Base-by-base conservation (phyloP, 1,284 basidiomycete species). In the Trichosporon ovoides region DNA sequence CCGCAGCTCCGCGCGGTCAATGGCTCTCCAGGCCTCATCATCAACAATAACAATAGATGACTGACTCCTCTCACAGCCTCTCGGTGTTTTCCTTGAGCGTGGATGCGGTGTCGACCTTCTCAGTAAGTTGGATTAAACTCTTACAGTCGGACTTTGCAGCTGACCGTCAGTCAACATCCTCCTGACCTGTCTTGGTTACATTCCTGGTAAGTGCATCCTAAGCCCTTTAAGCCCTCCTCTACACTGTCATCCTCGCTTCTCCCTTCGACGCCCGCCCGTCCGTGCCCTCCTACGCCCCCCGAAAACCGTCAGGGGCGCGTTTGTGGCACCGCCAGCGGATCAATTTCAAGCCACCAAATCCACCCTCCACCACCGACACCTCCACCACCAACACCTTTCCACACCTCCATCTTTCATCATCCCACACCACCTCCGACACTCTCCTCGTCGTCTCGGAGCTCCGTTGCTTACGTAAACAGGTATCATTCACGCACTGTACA, bases 11-110 rank as follows among this genome's bases (percentile, higher is more conserved):
- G n/a, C n/a, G n/a, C n/a, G n/a, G n/a, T n/a, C n/a, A n/a, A n/a
- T n/a, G n/a, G n/a, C n/a, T n/a, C n/a, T n/a, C n/a, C n/a, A n/a
- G n/a, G n/a, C n/a, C n/a, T n/a, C n/a, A n/a, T n/a, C n/a, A n/a
- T n/a, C n/a, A n/a, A n/a, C n/a, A n/a, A 4, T 13, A 19, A 31
- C 53, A 18, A 18, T 37, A 22, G n/a, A 16, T 18, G 22, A 48
- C 43, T 48, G 24, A 13, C 20, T 48, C 46, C 55, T n/a, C 50
- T 48, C 36, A 24, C 55, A 67, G 63, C 72, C 72, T 65, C 64
- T 74, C 40, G 73, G 73, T 66, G 73, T 75, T 53, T 75, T 75
- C 71, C 70, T 75, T 51, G 73, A 75, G 68, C 66, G 70, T 54
- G 73, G 73, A 35, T 75, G 73, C 59, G 61, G 61, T 46, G 68